These are phyloP conservation scores for Sesbania bispinosa DNA, from an alignment of 306 rosid genomes.

Conservation along the genomic window DNA sequence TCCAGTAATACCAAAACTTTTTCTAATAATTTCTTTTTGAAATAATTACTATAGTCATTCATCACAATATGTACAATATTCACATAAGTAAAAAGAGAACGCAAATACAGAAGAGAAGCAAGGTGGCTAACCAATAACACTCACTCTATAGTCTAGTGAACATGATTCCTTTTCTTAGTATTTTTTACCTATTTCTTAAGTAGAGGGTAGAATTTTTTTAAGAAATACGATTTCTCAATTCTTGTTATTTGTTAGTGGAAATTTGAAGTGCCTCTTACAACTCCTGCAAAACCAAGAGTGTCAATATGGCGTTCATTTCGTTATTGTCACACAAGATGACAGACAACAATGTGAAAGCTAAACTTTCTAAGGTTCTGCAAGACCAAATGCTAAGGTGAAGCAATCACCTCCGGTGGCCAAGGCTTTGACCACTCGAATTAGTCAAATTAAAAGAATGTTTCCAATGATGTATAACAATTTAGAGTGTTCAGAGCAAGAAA, in stretches of 20 bases:
- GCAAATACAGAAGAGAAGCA: conserved; percentile 36
- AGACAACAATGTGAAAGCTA: conserved; percentile 35
- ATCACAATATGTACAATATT: too few species aligned
- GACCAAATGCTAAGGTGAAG: conserved; percentile 63
- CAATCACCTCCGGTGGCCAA: conserved; percentile 42
- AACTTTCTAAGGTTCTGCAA: conserved; percentile 43
- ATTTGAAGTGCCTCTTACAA: conserved; percentile 81
- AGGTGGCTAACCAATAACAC: conserved; percentile 37
- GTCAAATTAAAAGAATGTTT: conserved; percentile 53
- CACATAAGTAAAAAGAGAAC: too few species aligned
- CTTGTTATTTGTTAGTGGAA: conserved; percentile 34
- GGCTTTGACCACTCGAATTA: conserved; percentile 82
- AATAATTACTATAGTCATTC: too few species aligned
- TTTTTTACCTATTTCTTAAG: too few species aligned
- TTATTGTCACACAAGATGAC: conserved; percentile 51
- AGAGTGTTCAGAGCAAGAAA: conserved; percentile 70
- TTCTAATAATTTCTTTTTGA: too few species aligned
- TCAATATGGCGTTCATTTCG: conserved; percentile 65
- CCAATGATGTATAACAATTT: conserved; percentile 56
- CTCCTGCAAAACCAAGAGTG: conserved; percentile 76
- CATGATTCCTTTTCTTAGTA: too few species aligned
- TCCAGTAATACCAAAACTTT: too few species aligned
- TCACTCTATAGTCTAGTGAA: too few species aligned
- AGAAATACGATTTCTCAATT: neutral
- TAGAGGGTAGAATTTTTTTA: neutral